Conservation (phyloP, 176 grass and related monocot species). For the Phyllostachys edulis region DNA sequence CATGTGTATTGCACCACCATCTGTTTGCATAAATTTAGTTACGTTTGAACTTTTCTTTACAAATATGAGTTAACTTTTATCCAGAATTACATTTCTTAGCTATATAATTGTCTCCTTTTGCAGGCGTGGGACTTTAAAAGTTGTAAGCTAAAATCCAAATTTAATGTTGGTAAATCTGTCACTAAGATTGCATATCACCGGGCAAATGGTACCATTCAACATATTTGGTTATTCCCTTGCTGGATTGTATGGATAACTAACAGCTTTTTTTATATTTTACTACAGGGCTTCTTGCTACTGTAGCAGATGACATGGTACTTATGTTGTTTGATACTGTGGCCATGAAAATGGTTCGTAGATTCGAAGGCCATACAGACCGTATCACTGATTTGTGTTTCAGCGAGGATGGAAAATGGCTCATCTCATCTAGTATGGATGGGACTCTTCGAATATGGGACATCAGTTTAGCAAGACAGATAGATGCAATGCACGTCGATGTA, state of each 20-base stretch:
- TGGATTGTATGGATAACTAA: constrained; percentile 28
- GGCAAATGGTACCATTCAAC: constrained; percentile 67
- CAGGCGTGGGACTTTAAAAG: constrained; percentile 92
- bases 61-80: constrained; percentile 1
- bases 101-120: constrained; percentile 24
- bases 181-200: constrained; percentile 88
- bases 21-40: neutral
- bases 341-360: constrained; percentile 80
- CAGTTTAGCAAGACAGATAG: constrained; percentile 93
- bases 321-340: constrained; percentile 66
- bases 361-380: constrained; percentile 86
- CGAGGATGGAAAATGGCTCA: constrained; percentile 93
- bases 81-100: neutral
- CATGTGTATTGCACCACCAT: neutral
- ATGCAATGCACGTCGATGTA: constrained; percentile 82
- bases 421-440: constrained; percentile 96
- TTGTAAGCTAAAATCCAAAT: constrained; percentile 63
- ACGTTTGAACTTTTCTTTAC: neutral
- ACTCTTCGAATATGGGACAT: constrained; percentile 95
- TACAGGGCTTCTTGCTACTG: constrained; percentile 80
- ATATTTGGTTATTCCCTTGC: constrained; percentile 19
- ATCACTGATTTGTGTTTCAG: constrained; percentile 91
- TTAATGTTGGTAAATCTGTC: constrained; percentile 69
- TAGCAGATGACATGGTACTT: constrained; percentile 79
- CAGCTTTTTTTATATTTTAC: constrained; percentile 41